Base-by-base conservation (phyloP, 1,284 basidiomycete genomes). In the Agaricales sp. region DNA sequence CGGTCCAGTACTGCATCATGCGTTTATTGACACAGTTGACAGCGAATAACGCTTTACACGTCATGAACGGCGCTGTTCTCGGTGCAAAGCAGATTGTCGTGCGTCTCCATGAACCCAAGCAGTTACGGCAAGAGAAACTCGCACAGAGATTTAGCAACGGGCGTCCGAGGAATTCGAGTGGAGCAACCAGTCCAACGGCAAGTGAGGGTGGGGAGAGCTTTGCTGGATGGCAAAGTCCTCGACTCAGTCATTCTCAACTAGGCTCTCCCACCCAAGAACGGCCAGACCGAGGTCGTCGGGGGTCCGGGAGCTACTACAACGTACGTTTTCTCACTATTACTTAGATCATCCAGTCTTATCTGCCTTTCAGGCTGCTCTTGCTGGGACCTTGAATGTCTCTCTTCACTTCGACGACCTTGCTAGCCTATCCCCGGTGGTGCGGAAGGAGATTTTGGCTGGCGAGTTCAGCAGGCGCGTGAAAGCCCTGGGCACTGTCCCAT, bases 101-200 rank as follows among this genome's bases (percentile, higher is more conserved):
- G 18, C 79, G 92, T 25, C 66, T 94, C 48, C 91, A 94, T 57
- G 92, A 94, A 63, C 90, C 90, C 16, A 94, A 92, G 62, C 86
- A 88, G 59, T 67, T 92, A 38, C 77, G 92, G 14, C 85, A 92
- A 61, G 88, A 92, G 65, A 92, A 92, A 60, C 72, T 93, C 3
- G 88, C 89, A 2, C 80, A 82, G 50, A 74, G 87, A 19, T 92
- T 89, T 57, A 78, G 82, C 56, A 83, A 84, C 55, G 81, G 82
- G 8, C 86, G 88, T 57, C 86, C 86, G 12, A 74, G 85, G 51
- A 82, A 72, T 53, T 75, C 82, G 4, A 86, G 82, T 56, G 87
- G 87, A 19, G 85, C 87, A 2, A 90, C 87, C 0, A 87, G 84
- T 57, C 87, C 87, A 6, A 81, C 86, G 1, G 76, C 77, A 6